These are phyloP conservation scores for Coffea canephora DNA, from an alignment of 257 asterid species.

Conservation along the genomic window DNA sequence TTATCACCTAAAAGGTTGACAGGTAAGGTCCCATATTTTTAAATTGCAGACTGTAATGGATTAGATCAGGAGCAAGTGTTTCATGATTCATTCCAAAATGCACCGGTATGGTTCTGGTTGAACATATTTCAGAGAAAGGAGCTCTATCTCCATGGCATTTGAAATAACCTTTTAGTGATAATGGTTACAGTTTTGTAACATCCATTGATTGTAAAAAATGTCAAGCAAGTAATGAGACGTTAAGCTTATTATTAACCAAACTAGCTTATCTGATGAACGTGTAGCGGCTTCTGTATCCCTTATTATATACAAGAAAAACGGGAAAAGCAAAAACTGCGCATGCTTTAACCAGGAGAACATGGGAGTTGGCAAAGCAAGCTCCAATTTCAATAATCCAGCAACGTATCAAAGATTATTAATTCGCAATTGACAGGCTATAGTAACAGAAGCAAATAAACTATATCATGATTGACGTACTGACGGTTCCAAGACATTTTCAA, in stretches of 20 bases:
- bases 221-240: no score
- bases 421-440: not conserved
- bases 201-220: not conserved
- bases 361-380: not conserved
- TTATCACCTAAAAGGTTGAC: slow-evolving; percentile 10
- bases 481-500: not conserved
- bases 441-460: not conserved
- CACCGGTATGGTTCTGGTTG: slow-evolving; percentile 15
- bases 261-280: not conserved
- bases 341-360: not conserved
- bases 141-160: not conserved
- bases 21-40: slow-evolving; percentile 3
- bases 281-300: not conserved
- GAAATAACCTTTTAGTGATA: not conserved
- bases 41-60: slow-evolving; percentile 5
- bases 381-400: not conserved
- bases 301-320: not conserved
- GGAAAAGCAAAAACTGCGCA: not conserved
- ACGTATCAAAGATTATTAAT: not conserved
- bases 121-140: not conserved
- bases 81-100: slow-evolving; percentile 29
- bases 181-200: not conserved
- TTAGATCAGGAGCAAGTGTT: slow-evolving; percentile 42
- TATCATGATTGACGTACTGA: not conserved
- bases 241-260: not conserved